Conservation (phyloP, 208 protist species). For the Trypanosoma brucei region DNA sequence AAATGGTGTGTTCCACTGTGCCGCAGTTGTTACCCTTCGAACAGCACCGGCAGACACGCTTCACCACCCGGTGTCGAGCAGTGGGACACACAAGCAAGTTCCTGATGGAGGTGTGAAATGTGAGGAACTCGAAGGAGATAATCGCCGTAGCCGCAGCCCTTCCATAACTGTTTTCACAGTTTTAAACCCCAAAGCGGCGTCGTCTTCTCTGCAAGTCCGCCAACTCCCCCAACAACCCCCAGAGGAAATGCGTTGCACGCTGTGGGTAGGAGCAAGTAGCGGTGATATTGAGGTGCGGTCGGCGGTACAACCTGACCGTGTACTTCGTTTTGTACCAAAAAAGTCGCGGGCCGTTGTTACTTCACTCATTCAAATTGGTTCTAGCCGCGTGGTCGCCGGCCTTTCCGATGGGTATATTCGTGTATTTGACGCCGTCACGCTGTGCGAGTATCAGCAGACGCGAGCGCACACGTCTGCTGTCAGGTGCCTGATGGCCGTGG, state of each 20-base stretch:
- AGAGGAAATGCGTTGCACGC: constrained; percentile 27
- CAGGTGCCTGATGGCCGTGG: constrained; percentile 40
- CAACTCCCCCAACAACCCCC: constrained; percentile 5
- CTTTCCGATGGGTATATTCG: constrained; percentile 45
- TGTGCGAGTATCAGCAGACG: constrained; percentile 21
- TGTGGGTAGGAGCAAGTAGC: constrained; percentile 55
- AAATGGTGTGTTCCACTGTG: constrained; percentile 33
- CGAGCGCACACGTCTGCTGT: constrained; percentile 45
- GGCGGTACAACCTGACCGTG: constrained; percentile 28
- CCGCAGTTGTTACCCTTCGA: constrained; percentile 31
- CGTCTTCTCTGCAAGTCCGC: constrained; percentile 5
- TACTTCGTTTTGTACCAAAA: constrained; percentile 31
- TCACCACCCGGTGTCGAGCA: not conserved
- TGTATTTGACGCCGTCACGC: constrained; percentile 41
- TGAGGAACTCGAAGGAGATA: not conserved
- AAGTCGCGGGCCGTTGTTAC: constrained; percentile 33
- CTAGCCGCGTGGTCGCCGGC: constrained; percentile 53
- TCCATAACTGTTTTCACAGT: not conserved
- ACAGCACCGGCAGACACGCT: constrained; percentile 14
- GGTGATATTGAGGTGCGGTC: constrained; percentile 66
- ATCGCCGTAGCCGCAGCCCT: not conserved
- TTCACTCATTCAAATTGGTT: constrained; percentile 37
- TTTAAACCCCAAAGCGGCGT: not conserved
- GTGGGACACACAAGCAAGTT: not conserved
- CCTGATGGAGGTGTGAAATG: not conserved